Percentiles rank a stretch among this genome's conserved stretches.
phyloP scores from a whole-genome alignment of 2,329 filamentous ascomycete species.

The Beauveria sp. region DNA sequence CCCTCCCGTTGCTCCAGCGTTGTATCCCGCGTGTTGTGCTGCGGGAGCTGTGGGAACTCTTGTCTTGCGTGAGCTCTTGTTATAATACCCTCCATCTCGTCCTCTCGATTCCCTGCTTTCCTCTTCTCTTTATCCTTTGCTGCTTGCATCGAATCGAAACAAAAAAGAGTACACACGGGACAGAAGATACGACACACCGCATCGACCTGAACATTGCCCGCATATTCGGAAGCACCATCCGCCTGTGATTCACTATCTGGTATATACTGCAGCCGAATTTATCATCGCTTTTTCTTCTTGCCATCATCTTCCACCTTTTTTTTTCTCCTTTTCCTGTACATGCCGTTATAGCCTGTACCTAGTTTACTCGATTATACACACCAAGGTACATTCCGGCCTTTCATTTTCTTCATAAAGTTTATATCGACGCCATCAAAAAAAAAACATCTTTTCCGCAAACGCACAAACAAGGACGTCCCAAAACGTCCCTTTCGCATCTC shows the following conservation, averaged over 20 bases:
- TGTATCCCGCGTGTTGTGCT: not conserved
- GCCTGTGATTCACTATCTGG: not conserved
- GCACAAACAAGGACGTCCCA: not conserved
- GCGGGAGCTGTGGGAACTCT: not conserved
- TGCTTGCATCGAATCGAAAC: not conserved
- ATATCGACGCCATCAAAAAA: not conserved
- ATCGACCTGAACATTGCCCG: not conserved
- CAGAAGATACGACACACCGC: not conserved
- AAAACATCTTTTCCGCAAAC: not conserved
- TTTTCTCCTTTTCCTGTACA: conserved; percentile 13
- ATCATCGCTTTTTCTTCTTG: not conserved
- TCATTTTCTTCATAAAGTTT: not conserved
- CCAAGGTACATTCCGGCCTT: not conserved
- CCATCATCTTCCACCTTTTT: not conserved
- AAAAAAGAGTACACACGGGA: not conserved
- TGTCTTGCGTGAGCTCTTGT: conserved; percentile 2
- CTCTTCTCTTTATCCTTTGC: conserved; percentile 5
- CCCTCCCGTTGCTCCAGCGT: not conserved
- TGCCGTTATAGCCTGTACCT: conserved; percentile 16
- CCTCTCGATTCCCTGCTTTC: not conserved
- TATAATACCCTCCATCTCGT: conserved; percentile 5
- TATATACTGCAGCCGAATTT: conserved; percentile 10
- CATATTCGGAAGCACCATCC: not conserved
- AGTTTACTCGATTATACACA: not conserved
- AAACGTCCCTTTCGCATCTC: not conserved